Conservation (phyloP, 805 yeast genomes). For the Pichia gijzeniarum region DNA sequence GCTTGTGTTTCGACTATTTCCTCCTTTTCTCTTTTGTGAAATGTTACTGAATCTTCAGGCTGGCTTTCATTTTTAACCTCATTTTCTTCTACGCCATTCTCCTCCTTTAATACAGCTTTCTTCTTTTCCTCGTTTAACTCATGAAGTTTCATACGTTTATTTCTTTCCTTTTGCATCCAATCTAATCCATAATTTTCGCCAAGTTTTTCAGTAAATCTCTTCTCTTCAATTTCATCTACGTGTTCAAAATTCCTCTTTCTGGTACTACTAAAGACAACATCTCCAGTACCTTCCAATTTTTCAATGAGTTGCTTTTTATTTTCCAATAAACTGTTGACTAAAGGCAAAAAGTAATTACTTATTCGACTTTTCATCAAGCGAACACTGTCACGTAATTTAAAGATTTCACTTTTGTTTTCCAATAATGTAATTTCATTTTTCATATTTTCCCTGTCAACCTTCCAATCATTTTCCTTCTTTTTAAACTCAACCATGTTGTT, state of each 20-base stretch:
- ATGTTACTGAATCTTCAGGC: neutral
- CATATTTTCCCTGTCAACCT: neutral
- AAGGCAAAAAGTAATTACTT: slow-evolving; percentile 5
- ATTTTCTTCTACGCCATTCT: neutral
- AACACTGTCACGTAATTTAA: neutral
- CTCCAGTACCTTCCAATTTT: neutral
- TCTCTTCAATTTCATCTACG: neutral
- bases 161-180: slow-evolving; percentile 5
- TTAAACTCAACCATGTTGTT: neutral
- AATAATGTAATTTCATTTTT: neutral
- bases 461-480: neutral
- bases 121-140: neutral
- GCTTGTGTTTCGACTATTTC: neutral
- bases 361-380: slow-evolving; percentile 4
- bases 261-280: neutral
- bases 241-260: neutral
- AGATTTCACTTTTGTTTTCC: slow-evolving; percentile 2
- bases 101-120: neutral
- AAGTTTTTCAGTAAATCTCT: neutral
- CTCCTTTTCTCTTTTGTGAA: neutral
- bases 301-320: neutral
- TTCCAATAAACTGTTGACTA: slow-evolving; percentile 3
- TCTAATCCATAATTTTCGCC: neutral
- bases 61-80: neutral
- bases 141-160: slow-evolving; percentile 3